A percentile compares a stretch with the other conserved stretches of the same genome.
Evolutionary conservation across 495 filamentous ascomycete genomes (phyloP).

Genomic region (Mytilinidion resinicola): DNA sequence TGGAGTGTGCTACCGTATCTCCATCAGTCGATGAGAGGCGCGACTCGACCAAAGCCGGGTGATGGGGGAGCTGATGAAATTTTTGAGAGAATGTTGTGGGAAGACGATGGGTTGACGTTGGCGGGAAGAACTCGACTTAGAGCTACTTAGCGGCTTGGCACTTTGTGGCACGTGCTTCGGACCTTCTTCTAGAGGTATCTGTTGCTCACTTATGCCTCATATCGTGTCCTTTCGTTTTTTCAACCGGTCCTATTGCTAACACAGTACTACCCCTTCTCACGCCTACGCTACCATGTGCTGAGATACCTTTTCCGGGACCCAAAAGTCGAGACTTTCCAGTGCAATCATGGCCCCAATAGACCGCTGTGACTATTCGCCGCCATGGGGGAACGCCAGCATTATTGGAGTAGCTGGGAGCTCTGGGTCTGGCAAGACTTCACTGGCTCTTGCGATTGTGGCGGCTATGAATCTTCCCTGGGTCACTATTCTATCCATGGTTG

Average conservation of each 20-base stretch:
- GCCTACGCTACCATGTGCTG: too few relatives aligned
- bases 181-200: too few relatives aligned
- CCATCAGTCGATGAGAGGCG: conserved; percentile 14
- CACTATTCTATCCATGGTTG: conserved; percentile 91
- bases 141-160: conserved; percentile 2
- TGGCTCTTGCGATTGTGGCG: conserved; percentile 84
- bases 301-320: too few relatives aligned
- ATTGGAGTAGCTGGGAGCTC: conserved; percentile 95
- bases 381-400: conserved; percentile 90
- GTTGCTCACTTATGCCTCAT: neutral
- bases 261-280: too few relatives aligned
- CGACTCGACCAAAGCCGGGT: conserved; percentile 18
- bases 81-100: neutral
- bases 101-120: conserved; percentile 2
- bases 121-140: neutral
- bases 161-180: neutral
- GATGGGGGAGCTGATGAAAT: conserved; percentile 5
- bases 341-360: conserved; percentile 17
- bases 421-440: conserved; percentile 93
- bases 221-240: too few relatives aligned
- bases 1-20: conserved; percentile 2
- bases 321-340: neutral
- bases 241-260: too few relatives aligned
- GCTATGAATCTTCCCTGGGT: conserved; percentile 94
- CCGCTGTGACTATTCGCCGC: conserved; percentile 74